phyloP scores from a whole-genome alignment of 179 eudicot species.

The Sideroxylon spinosum region DNA sequence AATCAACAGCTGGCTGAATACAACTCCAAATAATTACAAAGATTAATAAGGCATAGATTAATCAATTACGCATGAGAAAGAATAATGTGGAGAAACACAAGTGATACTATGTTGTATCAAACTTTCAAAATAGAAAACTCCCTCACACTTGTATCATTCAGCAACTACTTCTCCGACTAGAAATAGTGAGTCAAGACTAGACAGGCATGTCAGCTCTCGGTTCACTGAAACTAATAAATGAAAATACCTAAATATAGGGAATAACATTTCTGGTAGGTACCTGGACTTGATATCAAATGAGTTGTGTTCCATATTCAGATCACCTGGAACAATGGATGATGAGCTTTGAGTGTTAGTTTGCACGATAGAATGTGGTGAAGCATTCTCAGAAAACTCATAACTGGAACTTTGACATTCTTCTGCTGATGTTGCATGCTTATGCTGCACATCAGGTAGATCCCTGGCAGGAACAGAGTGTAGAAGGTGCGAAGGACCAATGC shows the following conservation, averaged over 20 bases:
- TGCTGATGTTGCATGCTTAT: conserved; percentile 30
- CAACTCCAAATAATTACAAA: conserved; percentile 18
- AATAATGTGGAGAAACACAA: not conserved
- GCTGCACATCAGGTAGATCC: conserved; percentile 25
- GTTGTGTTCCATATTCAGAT: conserved; percentile 24
- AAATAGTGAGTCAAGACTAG: not conserved
- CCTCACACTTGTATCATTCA: not conserved
- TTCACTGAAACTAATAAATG: not conserved
- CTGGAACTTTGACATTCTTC: conserved; percentile 29
- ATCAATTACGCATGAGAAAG: not conserved
- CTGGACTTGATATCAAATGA: conserved; percentile 31
- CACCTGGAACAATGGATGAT: conserved; percentile 24
- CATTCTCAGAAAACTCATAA: conserved; percentile 36
- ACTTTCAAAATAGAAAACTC: not conserved
- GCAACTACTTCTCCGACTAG: not conserved
- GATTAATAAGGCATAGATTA: not conserved
- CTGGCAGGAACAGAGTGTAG: conserved; percentile 23
- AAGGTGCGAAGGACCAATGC: conserved; percentile 38
- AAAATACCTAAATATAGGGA: not conserved
- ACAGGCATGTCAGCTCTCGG: not conserved
- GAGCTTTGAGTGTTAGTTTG: conserved; percentile 24
- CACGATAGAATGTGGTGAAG: conserved; percentile 30
- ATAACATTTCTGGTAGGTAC: conserved; percentile 25
- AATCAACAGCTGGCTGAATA: conserved; percentile 33
- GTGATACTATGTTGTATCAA: not conserved